Base-by-base conservation (phyloP, 139 green algal genomes). In the Diplosphaera chodatii region DNA sequence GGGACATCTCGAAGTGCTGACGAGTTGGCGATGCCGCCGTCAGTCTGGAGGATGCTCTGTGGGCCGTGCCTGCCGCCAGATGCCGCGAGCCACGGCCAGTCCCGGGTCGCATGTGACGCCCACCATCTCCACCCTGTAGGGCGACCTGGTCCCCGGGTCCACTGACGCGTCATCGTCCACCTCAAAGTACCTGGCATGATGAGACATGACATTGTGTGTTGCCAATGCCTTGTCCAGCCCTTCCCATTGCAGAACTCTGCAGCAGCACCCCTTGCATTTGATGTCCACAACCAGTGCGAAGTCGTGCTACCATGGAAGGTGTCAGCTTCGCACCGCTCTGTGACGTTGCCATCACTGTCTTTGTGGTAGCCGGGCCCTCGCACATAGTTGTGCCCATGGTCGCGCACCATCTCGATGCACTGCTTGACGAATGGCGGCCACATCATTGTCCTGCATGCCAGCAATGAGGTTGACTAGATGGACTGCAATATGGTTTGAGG, bases 341-440 rank as follows among this genome's bases (percentile, higher is more conserved):
- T 59, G 0, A 71, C 30, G n/a, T 68, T 59, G 16, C 81, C 81
- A 67, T 70, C 25, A 1, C 74, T 41, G 48, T 79, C 68, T 8
- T 40, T 64, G 40, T 74, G 5, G 48, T 79, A 83, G 20, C 82
- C 82, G 23, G 78, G 75, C 23, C 82, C 78, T 25, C 77, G 67
- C 25, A 64, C 25, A 76, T 87, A 87, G 65, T 74, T 74, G 68
- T 80, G 76, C 63, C 56, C 22, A 63, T 83, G 73, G 56, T 87
- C 82, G 28, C 82, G 40, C n/a, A 76, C 78, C 82, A 87, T 87
- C 25, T 55, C 74, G 29, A 87, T 77, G 25, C 78, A 83, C 70
- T 84, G 78, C 64, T 82, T 37, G 63, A 87, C 82, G 70, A 87
- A 87, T 1, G 82, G 82, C 15, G 74, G 55, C 76, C 78, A 84